phyloP scores from a whole-genome alignment of 148 eudicot genomes.

The Heliamphora exappendiculata region DNA sequence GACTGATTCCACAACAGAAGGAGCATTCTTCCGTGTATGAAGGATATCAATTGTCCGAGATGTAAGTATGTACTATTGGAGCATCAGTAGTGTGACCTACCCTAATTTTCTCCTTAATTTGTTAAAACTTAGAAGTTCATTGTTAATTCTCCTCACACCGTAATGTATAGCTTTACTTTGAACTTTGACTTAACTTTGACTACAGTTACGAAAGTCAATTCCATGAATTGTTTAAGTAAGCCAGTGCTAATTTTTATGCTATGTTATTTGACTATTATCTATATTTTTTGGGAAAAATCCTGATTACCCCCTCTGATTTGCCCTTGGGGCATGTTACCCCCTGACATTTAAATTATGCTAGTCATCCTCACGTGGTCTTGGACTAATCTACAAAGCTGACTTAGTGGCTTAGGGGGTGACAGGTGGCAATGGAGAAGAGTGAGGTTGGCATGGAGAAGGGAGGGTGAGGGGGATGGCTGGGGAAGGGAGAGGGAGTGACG shows the following conservation, averaged over 20 bases:
- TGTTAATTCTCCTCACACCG: not conserved
- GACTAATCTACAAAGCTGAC: too few relatives aligned
- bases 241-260: not conserved
- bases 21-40: constrained; percentile 49
- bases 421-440: too few relatives aligned
- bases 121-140: not conserved
- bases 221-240: not conserved
- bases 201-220: not conserved
- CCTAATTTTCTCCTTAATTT: not conserved
- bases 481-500: too few relatives aligned
- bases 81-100: not conserved
- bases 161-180: not conserved
- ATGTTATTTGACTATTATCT: not conserved
- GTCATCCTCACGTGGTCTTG: too few relatives aligned
- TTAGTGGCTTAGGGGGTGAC: too few relatives aligned
- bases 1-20: constrained; percentile 27
- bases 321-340: too few relatives aligned
- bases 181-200: not conserved
- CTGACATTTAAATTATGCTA: too few relatives aligned
- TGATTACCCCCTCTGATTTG: too few relatives aligned
- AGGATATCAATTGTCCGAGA: constrained; percentile 39
- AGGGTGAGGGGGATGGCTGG: too few relatives aligned
- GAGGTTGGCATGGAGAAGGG: too few relatives aligned
- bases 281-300: too few relatives aligned
- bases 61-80: constrained; percentile 38